A percentile compares a stretch with the other conserved stretches of the same genome.
These are phyloP conservation scores for Phytopythium chamaehyphon DNA, from an alignment of 352 stramenopile species.

Conservation along the genomic window DNA sequence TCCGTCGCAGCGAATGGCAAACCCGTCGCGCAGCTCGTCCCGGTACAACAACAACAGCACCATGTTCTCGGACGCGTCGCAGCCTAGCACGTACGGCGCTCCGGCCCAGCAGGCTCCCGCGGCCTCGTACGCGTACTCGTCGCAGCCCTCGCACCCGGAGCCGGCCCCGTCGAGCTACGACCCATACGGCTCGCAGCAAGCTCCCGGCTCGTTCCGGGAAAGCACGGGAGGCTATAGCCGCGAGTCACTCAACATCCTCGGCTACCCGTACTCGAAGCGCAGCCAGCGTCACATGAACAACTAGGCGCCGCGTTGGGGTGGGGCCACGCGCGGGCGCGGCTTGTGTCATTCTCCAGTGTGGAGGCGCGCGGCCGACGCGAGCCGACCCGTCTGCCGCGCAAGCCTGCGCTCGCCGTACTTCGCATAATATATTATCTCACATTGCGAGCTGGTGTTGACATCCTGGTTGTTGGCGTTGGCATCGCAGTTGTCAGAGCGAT, in stretches of 20 bases:
- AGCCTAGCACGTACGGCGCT: constrained; percentile 19
- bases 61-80: constrained; percentile 10
- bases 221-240: constrained; percentile 58
- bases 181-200: constrained; percentile 22
- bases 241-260: constrained; percentile 77
- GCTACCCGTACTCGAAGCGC: constrained; percentile 81
- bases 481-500: too few relatives aligned
- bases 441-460: too few relatives aligned
- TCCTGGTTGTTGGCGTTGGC: too few relatives aligned
- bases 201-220: constrained; percentile 38
- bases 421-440: too few relatives aligned
- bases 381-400: too few relatives aligned
- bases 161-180: too few relatives aligned
- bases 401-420: too few relatives aligned
- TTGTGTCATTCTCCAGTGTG: too few relatives aligned
- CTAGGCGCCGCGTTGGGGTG: neutral
- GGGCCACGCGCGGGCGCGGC: too few relatives aligned
- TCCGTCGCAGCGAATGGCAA: constrained; percentile 19
- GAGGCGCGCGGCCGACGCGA: too few relatives aligned
- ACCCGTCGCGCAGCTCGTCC: constrained; percentile 21
- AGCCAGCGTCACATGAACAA: constrained; percentile 41
- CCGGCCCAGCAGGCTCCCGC: too few relatives aligned
- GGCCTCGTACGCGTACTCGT: constrained; percentile 8
- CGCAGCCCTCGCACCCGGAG: neutral
- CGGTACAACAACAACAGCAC: constrained; percentile 8